Evolutionary conservation across 2,329 filamentous ascomycete genomes (phyloP).

Genomic region (Elsinoe necatrix): DNA sequence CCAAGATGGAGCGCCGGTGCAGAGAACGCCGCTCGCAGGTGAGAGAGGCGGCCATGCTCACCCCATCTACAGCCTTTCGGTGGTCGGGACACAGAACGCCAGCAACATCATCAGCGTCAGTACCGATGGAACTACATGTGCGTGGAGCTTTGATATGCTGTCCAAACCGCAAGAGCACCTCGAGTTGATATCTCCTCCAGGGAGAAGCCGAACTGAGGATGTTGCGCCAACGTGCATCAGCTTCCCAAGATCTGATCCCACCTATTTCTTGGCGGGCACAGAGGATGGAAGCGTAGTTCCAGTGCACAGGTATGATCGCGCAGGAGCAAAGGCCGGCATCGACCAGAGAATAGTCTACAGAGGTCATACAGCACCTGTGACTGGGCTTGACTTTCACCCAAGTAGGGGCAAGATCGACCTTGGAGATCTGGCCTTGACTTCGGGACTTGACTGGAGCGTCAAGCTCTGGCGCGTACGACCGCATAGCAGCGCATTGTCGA

Average conservation of each 20-base stretch:
- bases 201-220: conserved; percentile 75
- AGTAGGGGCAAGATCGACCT: conserved; percentile 86
- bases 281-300: conserved; percentile 96
- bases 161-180: conserved; percentile 92
- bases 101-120: conserved; percentile 98
- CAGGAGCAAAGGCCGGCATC: conserved; percentile 91
- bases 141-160: conserved; percentile 97
- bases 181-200: conserved; percentile 74
- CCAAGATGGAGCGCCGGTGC: conserved; percentile 60
- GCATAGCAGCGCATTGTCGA: conserved; percentile 35
- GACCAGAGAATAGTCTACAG: conserved; percentile 81
- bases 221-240: conserved; percentile 89
- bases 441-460: conserved; percentile 91
- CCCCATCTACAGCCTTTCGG: conserved; percentile 88
- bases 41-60: conserved; percentile 76
- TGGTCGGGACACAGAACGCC: conserved; percentile 95
- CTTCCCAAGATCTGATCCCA: conserved; percentile 90
- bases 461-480: conserved; percentile 93
- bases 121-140: conserved; percentile 91
- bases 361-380: conserved; percentile 87
- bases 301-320: conserved; percentile 93
- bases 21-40: conserved; percentile 91
- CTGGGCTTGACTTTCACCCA: conserved; percentile 93
- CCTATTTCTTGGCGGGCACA: conserved; percentile 93
- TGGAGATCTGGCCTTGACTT: conserved; percentile 85